These are phyloP conservation scores for Pleochaeta shiraiana DNA, from an alignment of 2,329 filamentous ascomycete species.

Conservation along the genomic window DNA sequence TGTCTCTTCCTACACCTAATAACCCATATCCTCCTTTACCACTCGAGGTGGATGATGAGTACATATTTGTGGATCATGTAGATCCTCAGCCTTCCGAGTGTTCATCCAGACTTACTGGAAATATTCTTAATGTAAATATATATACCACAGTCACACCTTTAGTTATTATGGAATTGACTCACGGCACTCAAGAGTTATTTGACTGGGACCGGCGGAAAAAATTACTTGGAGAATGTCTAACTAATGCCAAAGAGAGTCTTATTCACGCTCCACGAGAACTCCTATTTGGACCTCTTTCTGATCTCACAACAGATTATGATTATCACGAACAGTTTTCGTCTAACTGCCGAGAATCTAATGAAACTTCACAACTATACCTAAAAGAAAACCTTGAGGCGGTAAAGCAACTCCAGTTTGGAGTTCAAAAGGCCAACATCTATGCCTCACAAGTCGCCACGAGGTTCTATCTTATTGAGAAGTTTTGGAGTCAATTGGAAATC, in stretches of 20 bases:
- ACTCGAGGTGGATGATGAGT: conserved; percentile 65
- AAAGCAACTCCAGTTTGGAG: no score
- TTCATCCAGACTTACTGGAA: conserved; percentile 53
- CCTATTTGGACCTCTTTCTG: no score
- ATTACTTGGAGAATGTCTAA: conserved; percentile 48
- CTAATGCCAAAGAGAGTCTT: conserved; percentile 45
- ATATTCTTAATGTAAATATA: conserved; percentile 58
- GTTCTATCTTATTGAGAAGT: no score
- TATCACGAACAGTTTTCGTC: no score
- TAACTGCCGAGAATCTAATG: no score
- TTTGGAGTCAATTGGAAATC: no score
- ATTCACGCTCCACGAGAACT: conserved; percentile 48
- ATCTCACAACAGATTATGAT: no score
- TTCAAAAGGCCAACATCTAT: no score
- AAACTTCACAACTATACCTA: no score
- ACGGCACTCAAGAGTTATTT: conserved; percentile 55
- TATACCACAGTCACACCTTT: conserved; percentile 64
- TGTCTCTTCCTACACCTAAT: conserved; percentile 53
- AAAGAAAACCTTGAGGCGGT: no score
- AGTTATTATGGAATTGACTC: conserved; percentile 60
- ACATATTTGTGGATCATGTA: conserved; percentile 49
- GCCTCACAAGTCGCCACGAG: no score
- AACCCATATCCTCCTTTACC: conserved; percentile 63
- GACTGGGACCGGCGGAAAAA: conserved; percentile 58
- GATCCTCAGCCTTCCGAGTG: conserved; percentile 44